These are phyloP conservation scores for Candida yuanshanica DNA, from an alignment of 805 yeast species.

Conservation along the genomic window DNA sequence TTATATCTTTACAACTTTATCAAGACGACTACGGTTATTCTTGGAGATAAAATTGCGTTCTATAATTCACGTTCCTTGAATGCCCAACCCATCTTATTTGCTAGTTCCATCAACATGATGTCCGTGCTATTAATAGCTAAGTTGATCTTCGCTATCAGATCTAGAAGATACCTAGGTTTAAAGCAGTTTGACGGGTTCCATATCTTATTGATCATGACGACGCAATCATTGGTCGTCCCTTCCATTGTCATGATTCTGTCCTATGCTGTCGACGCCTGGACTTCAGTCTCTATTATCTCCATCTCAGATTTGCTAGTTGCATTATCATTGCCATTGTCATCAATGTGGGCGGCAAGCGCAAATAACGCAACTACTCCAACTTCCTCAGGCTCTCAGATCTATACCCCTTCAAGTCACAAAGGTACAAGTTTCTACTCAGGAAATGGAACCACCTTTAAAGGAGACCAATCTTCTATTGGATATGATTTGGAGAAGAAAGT, in stretches of 20 bases:
- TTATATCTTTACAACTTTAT: slow-evolving; percentile 53
- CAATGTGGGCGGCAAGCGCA: slow-evolving; percentile 82
- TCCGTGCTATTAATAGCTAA: slow-evolving; percentile 59
- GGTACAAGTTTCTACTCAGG: slow-evolving; percentile 16
- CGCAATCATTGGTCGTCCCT: slow-evolving; percentile 80
- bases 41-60: slow-evolving; percentile 18
- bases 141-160: slow-evolving; percentile 58
- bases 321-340: slow-evolving; percentile 71
- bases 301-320: slow-evolving; percentile 59
- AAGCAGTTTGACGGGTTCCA: slow-evolving; percentile 81
- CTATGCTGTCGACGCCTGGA: slow-evolving; percentile 31
- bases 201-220: slow-evolving; percentile 70
- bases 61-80: slow-evolving; percentile 38
- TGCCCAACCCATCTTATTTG: slow-evolving; percentile 57
- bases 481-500: slow-evolving; percentile 2
- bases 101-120: slow-evolving; percentile 60
- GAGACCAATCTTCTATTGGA: slow-evolving; percentile 1
- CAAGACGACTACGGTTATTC: slow-evolving; percentile 33
- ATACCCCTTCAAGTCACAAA: slow-evolving; percentile 3
- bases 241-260: slow-evolving; percentile 59
- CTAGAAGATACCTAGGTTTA: slow-evolving; percentile 72
- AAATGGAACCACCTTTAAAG: slow-evolving; percentile 10
- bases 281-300: slow-evolving; percentile 39
- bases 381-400: slow-evolving; percentile 23
- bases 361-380: slow-evolving; percentile 42